Evolutionary conservation across 2,329 filamentous ascomycete species (phyloP).

Genomic region (Daldinia sp.): DNA sequence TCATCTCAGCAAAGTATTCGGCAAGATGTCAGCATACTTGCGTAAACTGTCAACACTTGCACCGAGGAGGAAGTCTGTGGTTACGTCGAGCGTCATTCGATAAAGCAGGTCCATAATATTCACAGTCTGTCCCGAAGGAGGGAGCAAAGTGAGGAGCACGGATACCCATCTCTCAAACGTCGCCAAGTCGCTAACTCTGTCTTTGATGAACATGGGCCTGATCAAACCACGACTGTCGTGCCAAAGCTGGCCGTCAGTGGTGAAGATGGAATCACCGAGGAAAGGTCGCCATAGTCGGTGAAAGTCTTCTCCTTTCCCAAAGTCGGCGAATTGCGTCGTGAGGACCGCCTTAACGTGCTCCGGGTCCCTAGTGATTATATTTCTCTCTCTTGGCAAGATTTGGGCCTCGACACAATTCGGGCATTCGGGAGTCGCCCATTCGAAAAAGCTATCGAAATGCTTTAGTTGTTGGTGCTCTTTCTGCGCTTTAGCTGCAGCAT

Average conservation of each 20-base stretch:
- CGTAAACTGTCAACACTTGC: constrained; percentile 59
- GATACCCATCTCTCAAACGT: constrained; percentile 69
- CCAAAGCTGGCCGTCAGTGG: constrained; percentile 61
- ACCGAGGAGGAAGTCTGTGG: constrained; percentile 74
- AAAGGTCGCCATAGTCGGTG: constrained; percentile 55
- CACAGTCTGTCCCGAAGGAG: constrained; percentile 60
- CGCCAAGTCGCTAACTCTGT: constrained; percentile 57
- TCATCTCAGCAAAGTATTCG: neutral
- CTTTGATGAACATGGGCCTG: constrained; percentile 61
- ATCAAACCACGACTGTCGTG: constrained; percentile 62
- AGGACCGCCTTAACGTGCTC: constrained; percentile 66
- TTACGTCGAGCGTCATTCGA: constrained; percentile 70
- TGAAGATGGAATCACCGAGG: constrained; percentile 66
- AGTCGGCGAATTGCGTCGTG: constrained; percentile 64
- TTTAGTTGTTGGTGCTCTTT: constrained; percentile 47
- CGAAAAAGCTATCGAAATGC: constrained; percentile 45
- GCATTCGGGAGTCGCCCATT: constrained; percentile 42
- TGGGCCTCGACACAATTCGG: constrained; percentile 51
- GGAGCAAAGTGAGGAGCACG: constrained; percentile 66
- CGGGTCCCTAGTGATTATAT: constrained; percentile 60
- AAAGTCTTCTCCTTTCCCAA: constrained; percentile 56
- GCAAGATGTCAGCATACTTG: constrained; percentile 44
- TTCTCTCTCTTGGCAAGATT: constrained; percentile 45
- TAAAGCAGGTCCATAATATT: constrained; percentile 72
- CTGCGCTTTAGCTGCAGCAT: constrained; percentile 42